Conservation (phyloP, 2,329 filamentous ascomycete genomes). For the Xylaria sp. region DNA sequence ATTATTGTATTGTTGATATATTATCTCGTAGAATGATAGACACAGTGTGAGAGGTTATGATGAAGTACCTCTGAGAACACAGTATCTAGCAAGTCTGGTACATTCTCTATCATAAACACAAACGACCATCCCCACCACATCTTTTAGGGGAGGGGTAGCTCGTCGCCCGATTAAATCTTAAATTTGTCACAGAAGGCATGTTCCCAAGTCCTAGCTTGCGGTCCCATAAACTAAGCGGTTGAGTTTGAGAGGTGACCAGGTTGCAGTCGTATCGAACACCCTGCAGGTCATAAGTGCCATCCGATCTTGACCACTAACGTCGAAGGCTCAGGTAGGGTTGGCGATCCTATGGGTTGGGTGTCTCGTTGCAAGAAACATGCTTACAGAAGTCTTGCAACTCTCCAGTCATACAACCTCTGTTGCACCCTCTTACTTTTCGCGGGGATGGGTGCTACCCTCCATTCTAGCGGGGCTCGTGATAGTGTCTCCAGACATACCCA, state of each 20-base stretch:
- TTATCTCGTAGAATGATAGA: not conserved
- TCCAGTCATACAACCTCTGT: constrained; percentile 3
- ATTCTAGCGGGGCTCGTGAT: constrained; percentile 30
- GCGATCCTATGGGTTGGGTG: constrained; percentile 34
- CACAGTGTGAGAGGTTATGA: constrained; percentile 1
- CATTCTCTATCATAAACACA: not conserved
- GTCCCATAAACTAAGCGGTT: not conserved
- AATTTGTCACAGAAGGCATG: not conserved
- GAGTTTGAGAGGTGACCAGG: not conserved
- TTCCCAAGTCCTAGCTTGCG: not conserved
- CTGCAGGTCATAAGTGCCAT: not conserved
- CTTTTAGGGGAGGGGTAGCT: not conserved
- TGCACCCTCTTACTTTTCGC: not conserved
- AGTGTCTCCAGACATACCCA: constrained; percentile 29
- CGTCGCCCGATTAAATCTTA: not conserved
- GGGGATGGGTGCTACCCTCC: constrained; percentile 22
- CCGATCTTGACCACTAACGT: not conserved
- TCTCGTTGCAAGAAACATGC: constrained; percentile 19
- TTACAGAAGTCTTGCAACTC: not conserved
- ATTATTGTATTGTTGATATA: not conserved
- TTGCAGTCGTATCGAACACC: constrained; percentile 19
- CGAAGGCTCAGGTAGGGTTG: constrained; percentile 8
- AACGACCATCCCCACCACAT: not conserved
- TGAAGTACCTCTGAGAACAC: constrained; percentile 4
- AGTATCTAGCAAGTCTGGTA: constrained; percentile 3